Conservation (phyloP, 1,139 yeast species). For the Torulaspora pretoriensis region DNA sequence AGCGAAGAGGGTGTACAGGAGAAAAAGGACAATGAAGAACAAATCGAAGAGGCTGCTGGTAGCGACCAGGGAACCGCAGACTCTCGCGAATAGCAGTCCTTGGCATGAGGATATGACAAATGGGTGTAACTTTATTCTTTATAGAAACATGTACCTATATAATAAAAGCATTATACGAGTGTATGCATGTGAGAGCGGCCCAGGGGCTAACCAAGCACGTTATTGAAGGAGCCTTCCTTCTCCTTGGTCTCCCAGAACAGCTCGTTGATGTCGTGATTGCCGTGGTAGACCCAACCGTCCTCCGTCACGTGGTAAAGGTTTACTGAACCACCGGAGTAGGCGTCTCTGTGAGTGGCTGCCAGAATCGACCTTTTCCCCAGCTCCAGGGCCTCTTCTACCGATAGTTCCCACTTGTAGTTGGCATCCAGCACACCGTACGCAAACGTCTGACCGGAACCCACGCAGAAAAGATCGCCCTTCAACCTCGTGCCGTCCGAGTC, state of each 20-base stretch:
- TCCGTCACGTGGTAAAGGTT: conserved; percentile 91
- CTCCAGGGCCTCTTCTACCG: conserved; percentile 89
- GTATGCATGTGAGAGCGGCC: conserved; percentile 4
- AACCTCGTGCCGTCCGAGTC: conserved; percentile 97
- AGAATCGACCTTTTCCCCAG: conserved; percentile 92
- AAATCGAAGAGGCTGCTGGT: background rate
- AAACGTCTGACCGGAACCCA: conserved; percentile 98
- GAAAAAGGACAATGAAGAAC: conserved; percentile 2
- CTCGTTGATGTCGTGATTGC: conserved; percentile 89
- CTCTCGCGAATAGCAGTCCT: background rate
- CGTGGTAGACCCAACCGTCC: conserved; percentile 92
- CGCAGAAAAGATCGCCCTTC: conserved; percentile 93
- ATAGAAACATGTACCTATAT: conserved; percentile 9
- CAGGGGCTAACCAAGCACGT: conserved; percentile 56
- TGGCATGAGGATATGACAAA: conserved; percentile 2
- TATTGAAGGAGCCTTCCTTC: conserved; percentile 84
- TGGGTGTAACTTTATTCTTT: conserved; percentile 13
- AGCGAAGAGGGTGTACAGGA: background rate
- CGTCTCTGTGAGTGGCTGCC: conserved; percentile 98
- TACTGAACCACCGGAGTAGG: conserved; percentile 95
- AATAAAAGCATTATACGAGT: conserved; percentile 4
- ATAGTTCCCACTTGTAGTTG: conserved; percentile 81
- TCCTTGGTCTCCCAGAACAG: conserved; percentile 90
- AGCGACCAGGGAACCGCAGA: background rate
- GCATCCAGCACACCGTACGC: conserved; percentile 99